Percentiles rank a stretch among this genome's conserved stretches.
Evolutionary conservation across 805 yeast species (phyloP).

Genomic region (Zygosaccharomyces lentus): DNA sequence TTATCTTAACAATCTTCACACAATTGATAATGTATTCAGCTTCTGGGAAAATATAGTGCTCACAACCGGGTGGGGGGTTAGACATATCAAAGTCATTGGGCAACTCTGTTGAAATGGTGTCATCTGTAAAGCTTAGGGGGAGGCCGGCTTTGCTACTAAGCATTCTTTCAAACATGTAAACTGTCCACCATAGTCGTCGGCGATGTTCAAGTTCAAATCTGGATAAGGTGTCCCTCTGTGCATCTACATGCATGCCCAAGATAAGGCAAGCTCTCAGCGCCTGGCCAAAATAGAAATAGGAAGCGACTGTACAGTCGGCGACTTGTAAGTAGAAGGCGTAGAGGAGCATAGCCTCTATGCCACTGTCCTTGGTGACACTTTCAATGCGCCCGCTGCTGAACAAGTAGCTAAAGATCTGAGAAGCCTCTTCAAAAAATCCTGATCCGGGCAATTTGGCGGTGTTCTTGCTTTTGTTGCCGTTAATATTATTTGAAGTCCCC

Average conservation of each 20-base stretch:
- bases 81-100: constrained; percentile 70
- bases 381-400: constrained; percentile 79
- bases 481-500: constrained; percentile 61
- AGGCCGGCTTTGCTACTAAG: constrained; percentile 76
- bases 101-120: constrained; percentile 71
- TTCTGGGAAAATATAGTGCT: constrained; percentile 69
- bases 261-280: constrained; percentile 69
- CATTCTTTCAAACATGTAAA: constrained; percentile 80
- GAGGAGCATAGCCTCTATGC: constrained; percentile 66
- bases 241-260: constrained; percentile 78
- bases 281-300: constrained; percentile 74
- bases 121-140: constrained; percentile 74
- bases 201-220: constrained; percentile 76
- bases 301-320: constrained; percentile 78
- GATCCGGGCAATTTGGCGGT: constrained; percentile 66
- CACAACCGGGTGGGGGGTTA: constrained; percentile 55
- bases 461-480: constrained; percentile 39
- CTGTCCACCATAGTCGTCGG: constrained; percentile 82
- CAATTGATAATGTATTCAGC: constrained; percentile 74
- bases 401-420: constrained; percentile 70
- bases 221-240: constrained; percentile 62
- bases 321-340: constrained; percentile 80
- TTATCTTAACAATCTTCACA: constrained; percentile 73
- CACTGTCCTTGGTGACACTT: constrained; percentile 73
- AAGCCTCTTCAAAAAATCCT: constrained; percentile 71